Percentiles rank a stretch among this genome's conserved stretches.
These are phyloP conservation scores for Diutina sp. DNA, from an alignment of 1,139 yeast species.

Conservation along the genomic window DNA sequence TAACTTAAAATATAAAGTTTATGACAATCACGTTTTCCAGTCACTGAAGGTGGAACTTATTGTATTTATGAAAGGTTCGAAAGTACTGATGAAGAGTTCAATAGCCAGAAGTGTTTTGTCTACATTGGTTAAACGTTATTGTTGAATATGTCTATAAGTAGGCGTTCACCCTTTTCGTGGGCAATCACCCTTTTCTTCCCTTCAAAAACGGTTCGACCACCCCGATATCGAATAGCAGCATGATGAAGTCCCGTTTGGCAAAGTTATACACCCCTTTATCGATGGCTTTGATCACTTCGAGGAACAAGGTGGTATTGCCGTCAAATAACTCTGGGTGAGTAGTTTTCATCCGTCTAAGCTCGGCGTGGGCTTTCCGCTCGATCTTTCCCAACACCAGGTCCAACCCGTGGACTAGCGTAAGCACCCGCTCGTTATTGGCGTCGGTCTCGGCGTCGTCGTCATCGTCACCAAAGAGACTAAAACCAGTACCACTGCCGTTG, in stretches of 20 bases:
- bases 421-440: constrained; percentile 13
- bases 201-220: background rate
- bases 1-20: too few relatives aligned
- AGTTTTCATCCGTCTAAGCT: constrained; percentile 42
- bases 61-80: too few relatives aligned
- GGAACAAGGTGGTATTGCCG: constrained; percentile 37
- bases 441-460: background rate
- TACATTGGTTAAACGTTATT: too few relatives aligned
- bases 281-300: constrained; percentile 47
- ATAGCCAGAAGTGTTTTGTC: too few relatives aligned
- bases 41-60: too few relatives aligned
- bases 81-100: too few relatives aligned
- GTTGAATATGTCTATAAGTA: too few relatives aligned
- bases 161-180: too few relatives aligned
- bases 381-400: constrained; percentile 56
- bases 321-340: constrained; percentile 44
- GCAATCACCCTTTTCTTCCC: background rate
- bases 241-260: constrained; percentile 5
- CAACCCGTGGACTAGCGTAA: constrained; percentile 40
- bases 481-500: background rate
- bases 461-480: background rate
- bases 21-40: too few relatives aligned
- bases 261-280: constrained; percentile 53
- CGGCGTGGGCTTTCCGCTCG: constrained; percentile 54
- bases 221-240: background rate